These are phyloP conservation scores for Phytophthora litchii DNA, from an alignment of 352 stramenopile genomes.

Conservation along the genomic window DNA sequence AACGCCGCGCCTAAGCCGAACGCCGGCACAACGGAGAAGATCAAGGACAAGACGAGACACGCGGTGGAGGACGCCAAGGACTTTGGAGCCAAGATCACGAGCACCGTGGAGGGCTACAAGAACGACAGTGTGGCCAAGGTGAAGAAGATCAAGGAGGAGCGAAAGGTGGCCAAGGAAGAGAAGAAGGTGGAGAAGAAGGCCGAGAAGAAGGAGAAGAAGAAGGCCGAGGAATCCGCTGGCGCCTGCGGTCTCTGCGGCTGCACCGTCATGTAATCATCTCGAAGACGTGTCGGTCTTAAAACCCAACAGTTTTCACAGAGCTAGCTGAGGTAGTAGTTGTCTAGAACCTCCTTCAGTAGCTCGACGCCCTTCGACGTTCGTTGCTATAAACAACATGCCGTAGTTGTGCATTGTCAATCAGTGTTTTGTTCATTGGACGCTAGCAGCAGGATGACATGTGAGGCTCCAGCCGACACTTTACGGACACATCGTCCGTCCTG, in stretches of 20 bases:
- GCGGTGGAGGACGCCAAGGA: constrained; percentile 53
- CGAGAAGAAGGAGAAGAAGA: constrained; percentile 41
- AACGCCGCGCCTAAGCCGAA: constrained; percentile 50
- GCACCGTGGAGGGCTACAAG: constrained; percentile 69
- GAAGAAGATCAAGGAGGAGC: constrained; percentile 56
- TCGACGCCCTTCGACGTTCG: constrained; percentile 31
- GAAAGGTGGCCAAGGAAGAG: constrained; percentile 58
- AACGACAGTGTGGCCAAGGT: constrained; percentile 71
- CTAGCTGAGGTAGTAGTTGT: constrained; percentile 22
- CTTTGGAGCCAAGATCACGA: constrained; percentile 45
- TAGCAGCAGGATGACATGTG: constrained; percentile 40
- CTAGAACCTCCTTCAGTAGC: constrained; percentile 21
- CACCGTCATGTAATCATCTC: constrained; percentile 60
- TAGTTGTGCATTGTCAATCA: constrained; percentile 25
- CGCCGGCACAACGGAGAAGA: constrained; percentile 38
- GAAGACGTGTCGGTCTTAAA: not conserved
- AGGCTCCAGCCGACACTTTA: constrained; percentile 30
- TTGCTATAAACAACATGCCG: constrained; percentile 39
- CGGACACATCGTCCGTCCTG: constrained; percentile 7
- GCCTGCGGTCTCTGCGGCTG: constrained; percentile 63
- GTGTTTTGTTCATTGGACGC: constrained; percentile 3
- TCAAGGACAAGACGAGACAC: constrained; percentile 52
- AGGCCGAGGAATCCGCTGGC: constrained; percentile 46
- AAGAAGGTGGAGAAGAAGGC: constrained; percentile 47
- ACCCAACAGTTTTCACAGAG: constrained; percentile 15